These are phyloP conservation scores for Mycena albidolilacea DNA, from an alignment of 768 basidiomycete genomes.

Conservation along the genomic window DNA sequence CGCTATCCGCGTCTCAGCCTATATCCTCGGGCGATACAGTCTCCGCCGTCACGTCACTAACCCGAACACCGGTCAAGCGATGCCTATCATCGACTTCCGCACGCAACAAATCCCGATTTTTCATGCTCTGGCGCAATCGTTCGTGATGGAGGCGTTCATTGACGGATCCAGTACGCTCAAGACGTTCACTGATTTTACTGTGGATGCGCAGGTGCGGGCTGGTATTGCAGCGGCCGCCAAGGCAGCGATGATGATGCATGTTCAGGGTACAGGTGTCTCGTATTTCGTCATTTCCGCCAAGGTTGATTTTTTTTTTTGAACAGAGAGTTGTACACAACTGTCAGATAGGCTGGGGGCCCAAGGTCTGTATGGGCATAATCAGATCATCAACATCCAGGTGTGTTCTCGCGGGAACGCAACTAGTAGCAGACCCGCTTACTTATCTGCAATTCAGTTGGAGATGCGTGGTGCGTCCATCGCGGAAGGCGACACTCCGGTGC, in stretches of 20 bases:
- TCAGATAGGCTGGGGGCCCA: constrained; percentile 3
- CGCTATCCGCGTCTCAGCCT: not conserved
- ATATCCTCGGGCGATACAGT: constrained; percentile 3
- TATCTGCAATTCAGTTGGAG: constrained; percentile 1
- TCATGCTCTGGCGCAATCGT: constrained; percentile 1
- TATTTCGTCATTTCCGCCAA: not conserved
- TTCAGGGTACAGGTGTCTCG: not conserved
- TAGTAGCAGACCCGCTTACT: not conserved
- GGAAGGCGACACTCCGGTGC: constrained; percentile 3
- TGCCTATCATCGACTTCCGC: constrained; percentile 9
- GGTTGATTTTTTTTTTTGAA: not conserved
- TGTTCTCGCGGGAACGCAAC: not conserved
- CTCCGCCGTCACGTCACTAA: not conserved
- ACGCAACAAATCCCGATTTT: constrained; percentile 9
- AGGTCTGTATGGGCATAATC: constrained; percentile 15
- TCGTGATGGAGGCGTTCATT: constrained; percentile 20
- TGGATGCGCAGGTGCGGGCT: not conserved
- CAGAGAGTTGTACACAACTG: constrained; percentile 5
- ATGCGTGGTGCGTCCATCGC: constrained; percentile 15
- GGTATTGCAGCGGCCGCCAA: constrained; percentile 16
- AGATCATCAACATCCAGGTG: constrained; percentile 15
- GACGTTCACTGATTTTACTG: not conserved
- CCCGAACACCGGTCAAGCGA: not conserved
- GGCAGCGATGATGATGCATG: constrained; percentile 17
- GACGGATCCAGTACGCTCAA: not conserved